Base-by-base conservation (phyloP, 306 rosid genomes). In the Vachellia pachyceras region DNA sequence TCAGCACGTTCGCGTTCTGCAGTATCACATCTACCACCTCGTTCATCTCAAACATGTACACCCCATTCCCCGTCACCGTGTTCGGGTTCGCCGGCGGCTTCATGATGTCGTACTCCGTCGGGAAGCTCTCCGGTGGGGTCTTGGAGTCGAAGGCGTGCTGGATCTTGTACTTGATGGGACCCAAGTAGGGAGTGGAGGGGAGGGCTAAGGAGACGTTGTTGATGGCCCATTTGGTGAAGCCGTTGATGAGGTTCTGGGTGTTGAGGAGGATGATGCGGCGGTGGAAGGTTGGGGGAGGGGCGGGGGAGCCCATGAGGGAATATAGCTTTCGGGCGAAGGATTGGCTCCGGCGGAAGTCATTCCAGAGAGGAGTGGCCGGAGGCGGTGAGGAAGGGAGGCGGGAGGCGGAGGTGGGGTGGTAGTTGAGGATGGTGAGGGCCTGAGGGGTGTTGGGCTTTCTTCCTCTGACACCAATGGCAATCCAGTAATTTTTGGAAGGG, bases 111-210 rank as follows among this genome's bases (percentile, higher is more conserved):
- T 92, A 89, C 15, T 71, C 11, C 0, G n/a, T 0, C 1, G 80
- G n/a, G 77, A 82, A 91, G 20, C 8, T 85, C 5, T 88, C 92
- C 9, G 95, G 91, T 0, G 94, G 94, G 37, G 0, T n/a, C 1
- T 35, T 55, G 3, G 25, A 72, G 15, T 86, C 84, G 45, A 86
- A 90, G 2, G 84, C 81, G 1, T 60, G 22, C 3, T 10, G 69
- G 2, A 89, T 55, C 0, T 77, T 60, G 46, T 33, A 84, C 61
- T 84, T 92, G 17, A 92, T 78, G 39, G 95, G 73, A 14, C 84
- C 97, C 47, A 92, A 73, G 82, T 84, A 91, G 5, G 94, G 94
- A 11, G 90, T 91, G 13, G 90, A 0, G 1, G 97, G 92, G 5
- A 92, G 81, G 6, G 80, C 0, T 5, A 92, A 42, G 3, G 97